Evolutionary conservation across 371 early-diverging fungal species (phyloP).

Genomic region (Apophysomyces variabilis): DNA sequence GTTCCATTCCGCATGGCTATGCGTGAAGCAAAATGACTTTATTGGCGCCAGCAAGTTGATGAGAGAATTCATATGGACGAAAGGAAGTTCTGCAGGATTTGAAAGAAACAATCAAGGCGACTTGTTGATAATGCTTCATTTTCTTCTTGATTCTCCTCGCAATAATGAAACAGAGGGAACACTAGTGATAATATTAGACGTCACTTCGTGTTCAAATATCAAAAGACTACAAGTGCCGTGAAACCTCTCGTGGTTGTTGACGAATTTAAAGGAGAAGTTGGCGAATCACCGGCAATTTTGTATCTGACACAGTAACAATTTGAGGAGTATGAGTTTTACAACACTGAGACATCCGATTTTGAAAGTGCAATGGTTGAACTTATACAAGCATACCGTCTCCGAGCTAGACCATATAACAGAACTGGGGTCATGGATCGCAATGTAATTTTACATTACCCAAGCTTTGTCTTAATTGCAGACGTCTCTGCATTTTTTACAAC

Average conservation of each 20-base stretch:
- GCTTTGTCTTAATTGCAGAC: neutral
- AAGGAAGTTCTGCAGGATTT: neutral
- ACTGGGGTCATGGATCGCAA: neutral
- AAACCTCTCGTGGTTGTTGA: neutral
- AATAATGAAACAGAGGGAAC: neutral
- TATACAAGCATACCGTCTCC: neutral
- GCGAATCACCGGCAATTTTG: neutral
- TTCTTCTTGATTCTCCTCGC: neutral
- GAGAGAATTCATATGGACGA: neutral
- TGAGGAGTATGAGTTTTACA: neutral
- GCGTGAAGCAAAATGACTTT: neutral
- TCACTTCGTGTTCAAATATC: neutral
- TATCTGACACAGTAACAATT: neutral
- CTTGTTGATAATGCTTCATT: neutral
- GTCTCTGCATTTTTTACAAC: neutral
- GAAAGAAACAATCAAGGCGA: neutral
- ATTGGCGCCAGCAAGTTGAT: neutral
- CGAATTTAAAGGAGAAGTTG: neutral
- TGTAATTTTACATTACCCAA: neutral
- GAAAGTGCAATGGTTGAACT: neutral
- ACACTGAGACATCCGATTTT: neutral
- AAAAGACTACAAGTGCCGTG: neutral
- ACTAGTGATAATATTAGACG: neutral
- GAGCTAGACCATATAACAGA: neutral
- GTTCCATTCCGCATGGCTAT: neutral